A percentile compares a stretch with the other conserved stretches of the same genome.
phyloP scores from a whole-genome alignment of 805 yeast species.

The Metschnikowia aberdeeniae region DNA sequence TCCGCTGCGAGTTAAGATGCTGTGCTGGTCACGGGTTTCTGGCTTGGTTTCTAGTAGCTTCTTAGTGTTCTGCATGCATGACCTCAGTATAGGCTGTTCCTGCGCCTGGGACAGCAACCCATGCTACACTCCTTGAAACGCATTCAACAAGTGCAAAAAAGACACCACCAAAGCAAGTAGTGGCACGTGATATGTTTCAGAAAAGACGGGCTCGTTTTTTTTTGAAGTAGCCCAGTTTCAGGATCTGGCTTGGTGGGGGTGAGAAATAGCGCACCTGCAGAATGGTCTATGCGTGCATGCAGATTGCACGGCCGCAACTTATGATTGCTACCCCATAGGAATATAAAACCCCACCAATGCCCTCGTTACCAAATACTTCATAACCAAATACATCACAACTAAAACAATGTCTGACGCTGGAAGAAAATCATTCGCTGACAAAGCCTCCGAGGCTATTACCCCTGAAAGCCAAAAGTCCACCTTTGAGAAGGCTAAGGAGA shows the following conservation, averaged over 20 bases:
- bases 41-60: neutral
- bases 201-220: neutral
- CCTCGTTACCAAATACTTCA: neutral
- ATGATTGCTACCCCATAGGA: constrained; percentile 5
- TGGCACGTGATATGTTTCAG: neutral
- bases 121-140: neutral
- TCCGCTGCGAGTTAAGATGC: neutral
- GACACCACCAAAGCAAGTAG: neutral
- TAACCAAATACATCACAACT: neutral
- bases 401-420: constrained; percentile 45
- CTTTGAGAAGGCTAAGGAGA: constrained; percentile 67
- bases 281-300: constrained; percentile 2
- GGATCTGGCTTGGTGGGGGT: neutral
- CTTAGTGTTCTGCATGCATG: constrained; percentile 1
- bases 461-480: constrained; percentile 69
- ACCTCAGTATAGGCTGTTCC: neutral
- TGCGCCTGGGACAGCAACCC: constrained; percentile 1
- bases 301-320: neutral
- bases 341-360: constrained; percentile 6
- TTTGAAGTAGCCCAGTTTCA: neutral
- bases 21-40: neutral
- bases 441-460: constrained; percentile 59
- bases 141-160: neutral
- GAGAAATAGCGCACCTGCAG: constrained; percentile 1
- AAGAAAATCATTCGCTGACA: constrained; percentile 74